Evolutionary conservation across 2,329 filamentous ascomycete species (phyloP), one percentile per base, ranked within the genome.

Genomic region (Talaromyces funiculosus): DNA sequence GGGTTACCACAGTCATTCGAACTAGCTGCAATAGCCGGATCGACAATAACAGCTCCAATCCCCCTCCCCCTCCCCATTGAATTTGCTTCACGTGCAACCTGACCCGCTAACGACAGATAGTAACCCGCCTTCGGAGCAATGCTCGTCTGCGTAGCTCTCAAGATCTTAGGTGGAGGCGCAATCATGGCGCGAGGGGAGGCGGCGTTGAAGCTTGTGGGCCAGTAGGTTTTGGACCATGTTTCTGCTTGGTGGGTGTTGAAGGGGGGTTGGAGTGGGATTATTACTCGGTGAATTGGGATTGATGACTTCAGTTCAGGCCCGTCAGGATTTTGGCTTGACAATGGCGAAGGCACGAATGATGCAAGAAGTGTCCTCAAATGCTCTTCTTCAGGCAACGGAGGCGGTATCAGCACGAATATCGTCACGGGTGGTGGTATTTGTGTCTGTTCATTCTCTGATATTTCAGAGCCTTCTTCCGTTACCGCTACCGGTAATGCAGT

Each of bases 191-290:
- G 69, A 8, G 77, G 75, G 7, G 77, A 73, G 4, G 78, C 74
- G 20, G 77, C 75, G 64, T 80, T 80, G 68, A 71, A 80, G 10
- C 70, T 67, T 33, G 76, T 73, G 0, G 77, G 77, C 78, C 78
- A 80, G 45, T 75, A 67, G 12, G 64, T 72, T 22, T 70, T 69
- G 8, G 73, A 71, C 77, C 77, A 79, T 59, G 67, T 65, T 24
- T 74, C 67, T n/a, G 78, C 75, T 67, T 79, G 76, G n/a, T 65
- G 61, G 1, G 64, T 45, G 33, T 69, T 76, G 49, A 76, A 66
- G 3, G 78, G 77, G 1, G 78, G 75, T 33, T 75, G 69, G 10
- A 76, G 67, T 0, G 77, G 76, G 45, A 80, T 72, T n/a, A 64
- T 66, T 9, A 71, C 71, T 4, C 69, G 66, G 60, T 71, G 63